Percentiles rank a stretch among this genome's conserved stretches.
Evolutionary conservation across 345 rosid species (phyloP).

Genomic region (Arabidopsis arenosa): DNA sequence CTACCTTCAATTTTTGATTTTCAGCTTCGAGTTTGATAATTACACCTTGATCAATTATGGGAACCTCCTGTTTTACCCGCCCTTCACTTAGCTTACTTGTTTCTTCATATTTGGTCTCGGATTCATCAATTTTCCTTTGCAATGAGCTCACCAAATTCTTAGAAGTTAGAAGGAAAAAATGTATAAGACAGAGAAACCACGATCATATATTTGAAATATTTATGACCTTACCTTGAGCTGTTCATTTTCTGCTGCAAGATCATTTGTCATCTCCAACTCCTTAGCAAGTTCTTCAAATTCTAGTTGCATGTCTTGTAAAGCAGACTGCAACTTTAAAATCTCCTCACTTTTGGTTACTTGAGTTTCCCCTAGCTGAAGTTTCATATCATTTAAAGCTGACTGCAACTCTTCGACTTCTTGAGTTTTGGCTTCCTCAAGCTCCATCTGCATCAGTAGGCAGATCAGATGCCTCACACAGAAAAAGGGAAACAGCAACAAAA

Average conservation of each 20-base stretch:
- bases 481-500: constrained; percentile 15
- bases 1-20: constrained; percentile 84
- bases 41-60: constrained; percentile 59
- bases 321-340: constrained; percentile 56
- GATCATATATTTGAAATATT: constrained; percentile 22
- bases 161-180: constrained; percentile 15
- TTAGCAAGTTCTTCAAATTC: constrained; percentile 72
- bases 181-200: neutral
- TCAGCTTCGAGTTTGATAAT: constrained; percentile 70
- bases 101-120: constrained; percentile 75
- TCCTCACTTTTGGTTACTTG: constrained; percentile 57
- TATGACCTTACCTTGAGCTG: constrained; percentile 67
- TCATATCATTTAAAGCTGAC: constrained; percentile 49
- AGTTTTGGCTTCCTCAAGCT: constrained; percentile 56
- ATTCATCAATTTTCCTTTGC: constrained; percentile 71
- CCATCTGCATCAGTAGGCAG: constrained; percentile 58
- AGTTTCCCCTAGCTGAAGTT: constrained; percentile 72
- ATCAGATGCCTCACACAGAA: constrained; percentile 36
- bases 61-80: constrained; percentile 58
- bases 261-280: constrained; percentile 64
- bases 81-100: constrained; percentile 53
- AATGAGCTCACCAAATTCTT: constrained; percentile 73
- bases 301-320: constrained; percentile 52
- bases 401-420: constrained; percentile 50
- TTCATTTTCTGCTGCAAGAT: constrained; percentile 82